Base-by-base conservation (phyloP, 768 basidiomycete genomes). In the Phaffia tasmanica region DNA sequence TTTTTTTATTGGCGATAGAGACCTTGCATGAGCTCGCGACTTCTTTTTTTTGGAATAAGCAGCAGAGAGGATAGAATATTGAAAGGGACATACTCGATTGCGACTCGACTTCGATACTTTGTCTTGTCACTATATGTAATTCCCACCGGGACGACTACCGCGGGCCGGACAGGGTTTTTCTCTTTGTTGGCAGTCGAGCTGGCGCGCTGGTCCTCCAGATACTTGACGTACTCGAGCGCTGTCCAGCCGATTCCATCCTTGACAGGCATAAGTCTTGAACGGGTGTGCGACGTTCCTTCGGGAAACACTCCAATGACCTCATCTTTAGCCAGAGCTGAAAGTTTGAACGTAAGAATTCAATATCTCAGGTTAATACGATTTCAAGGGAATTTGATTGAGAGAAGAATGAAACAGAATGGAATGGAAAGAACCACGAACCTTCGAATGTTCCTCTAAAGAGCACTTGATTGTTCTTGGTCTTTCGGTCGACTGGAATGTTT, bases 61-160 rank as follows among this genome's bases (percentile, higher is more conserved):
- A 71, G 63, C 46, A 65, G 53, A 68, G 56, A 57, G 15, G 21
- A 42, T 47, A 61, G 35, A 51, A 58, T 11, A 4, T 42, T 42
- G 35, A 61, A 42, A 54, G 8, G 19, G 2, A 70, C 74, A 64
- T 62, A 77, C 76, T 76, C 68, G 58, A 79, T 70, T 79, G 88
- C 78, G 67, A 92, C 93, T 71, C 83, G 78, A 74, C 90, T 93
- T 69, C 93, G 81, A 74, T 98, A 99, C 79, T 93, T 94, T 47
- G 87, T 84, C 77, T 99, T 98, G 79, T 97, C 86, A 64, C 89
- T 90, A 76, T 98, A 98, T 18, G 90, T 89, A 70, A 99, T 91
- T 5, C 88, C 85, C 25, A 85, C 84, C 8, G 93, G 91, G 49
- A 94, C 78, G 70, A 97, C 82, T 30, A 81, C 78, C 4, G 67